Base-by-base conservation (phyloP, 306 rosid species). In the Cicer arietinum region DNA sequence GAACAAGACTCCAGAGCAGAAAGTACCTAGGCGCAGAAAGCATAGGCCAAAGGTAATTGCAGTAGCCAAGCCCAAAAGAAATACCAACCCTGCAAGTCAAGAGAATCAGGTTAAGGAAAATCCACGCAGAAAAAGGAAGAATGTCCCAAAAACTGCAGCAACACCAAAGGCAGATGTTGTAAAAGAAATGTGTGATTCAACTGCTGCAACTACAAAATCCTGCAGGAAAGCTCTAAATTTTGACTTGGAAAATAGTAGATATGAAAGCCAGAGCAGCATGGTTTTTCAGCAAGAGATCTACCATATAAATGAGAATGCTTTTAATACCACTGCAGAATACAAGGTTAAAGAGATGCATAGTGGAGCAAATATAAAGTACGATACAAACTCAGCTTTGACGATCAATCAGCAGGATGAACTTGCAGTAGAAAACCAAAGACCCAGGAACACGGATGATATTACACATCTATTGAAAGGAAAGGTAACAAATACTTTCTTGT, bases 11-110 rank as follows among this genome's bases (percentile, higher is more conserved):
- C 93, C 97, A 35, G 82, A 69, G 76, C 90, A 82, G 89, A 94
- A 90, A 85, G 71, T 86, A 62, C 77, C 90, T 10, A 86, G 75
- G 76, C 82, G 90, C 65, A 87, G 85, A 83, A 94, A 94, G 77
- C 97, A 94, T 81, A 92, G 97, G 85, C 97, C 97, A 18, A 94
- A 92, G 84, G 99, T 94, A 63, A 82, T 94, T 48, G 75, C 17
- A 41, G 97, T 90, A 87, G 86, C 85, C 52, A 91, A 90, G 46
- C 83, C 89, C 69, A 89, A 82, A 84, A 88, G 80, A 77, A 78
- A 70, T 40, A 80, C 87, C 73, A 89, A 84, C 62, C 73, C 84
- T 53, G 82, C 79, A 77, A 78, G 79, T 70, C 78, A 79, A 7
- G 86, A 85, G 69, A 63, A 65, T 42, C 79, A 18, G 61, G 50